These are phyloP conservation scores for Amanita pallidorosea DNA, from an alignment of 768 basidiomycete species.

Conservation along the genomic window DNA sequence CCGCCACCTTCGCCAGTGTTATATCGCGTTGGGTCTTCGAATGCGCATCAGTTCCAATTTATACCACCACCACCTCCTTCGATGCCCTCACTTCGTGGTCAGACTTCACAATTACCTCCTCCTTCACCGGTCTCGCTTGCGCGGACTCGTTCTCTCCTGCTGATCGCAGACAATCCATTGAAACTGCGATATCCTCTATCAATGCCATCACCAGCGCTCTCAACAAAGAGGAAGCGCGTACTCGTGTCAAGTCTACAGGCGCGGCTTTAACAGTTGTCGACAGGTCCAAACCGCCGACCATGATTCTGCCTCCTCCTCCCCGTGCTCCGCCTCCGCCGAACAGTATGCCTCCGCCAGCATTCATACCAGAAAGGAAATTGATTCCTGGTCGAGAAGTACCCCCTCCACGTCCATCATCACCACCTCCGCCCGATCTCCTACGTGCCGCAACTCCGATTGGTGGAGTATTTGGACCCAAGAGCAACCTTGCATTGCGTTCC, in stretches of 20 bases:
- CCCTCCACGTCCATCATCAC: constrained; percentile 84
- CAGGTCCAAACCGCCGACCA: constrained; percentile 77
- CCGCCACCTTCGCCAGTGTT: constrained; percentile 22
- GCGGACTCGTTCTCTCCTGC: constrained; percentile 40
- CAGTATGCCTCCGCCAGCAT: constrained; percentile 67
- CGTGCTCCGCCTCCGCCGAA: constrained; percentile 60
- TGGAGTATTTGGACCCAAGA: constrained; percentile 49
- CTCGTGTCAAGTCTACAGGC: constrained; percentile 52
- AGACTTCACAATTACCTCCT: constrained; percentile 24
- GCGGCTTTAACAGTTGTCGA: constrained; percentile 44
- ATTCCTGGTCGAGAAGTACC: constrained; percentile 45
- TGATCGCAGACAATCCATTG: constrained; percentile 63
- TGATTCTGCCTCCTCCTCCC: constrained; percentile 75
- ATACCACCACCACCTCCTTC: constrained; percentile 39
- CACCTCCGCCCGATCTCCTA: constrained; percentile 86
- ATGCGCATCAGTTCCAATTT: constrained; percentile 55
- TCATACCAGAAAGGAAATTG: constrained; percentile 62
- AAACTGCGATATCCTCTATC: constrained; percentile 50
- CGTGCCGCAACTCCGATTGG: constrained; percentile 73
- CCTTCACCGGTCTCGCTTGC: constrained; percentile 36
- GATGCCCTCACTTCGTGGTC: constrained; percentile 18
- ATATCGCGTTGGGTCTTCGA: constrained; percentile 42
- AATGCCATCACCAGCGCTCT: constrained; percentile 17
- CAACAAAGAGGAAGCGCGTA: constrained; percentile 31
- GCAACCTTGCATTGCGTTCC: constrained; percentile 45